Base-by-base conservation (phyloP, 2,329 filamentous ascomycete genomes). In the Colletotrichum sublineola region DNA sequence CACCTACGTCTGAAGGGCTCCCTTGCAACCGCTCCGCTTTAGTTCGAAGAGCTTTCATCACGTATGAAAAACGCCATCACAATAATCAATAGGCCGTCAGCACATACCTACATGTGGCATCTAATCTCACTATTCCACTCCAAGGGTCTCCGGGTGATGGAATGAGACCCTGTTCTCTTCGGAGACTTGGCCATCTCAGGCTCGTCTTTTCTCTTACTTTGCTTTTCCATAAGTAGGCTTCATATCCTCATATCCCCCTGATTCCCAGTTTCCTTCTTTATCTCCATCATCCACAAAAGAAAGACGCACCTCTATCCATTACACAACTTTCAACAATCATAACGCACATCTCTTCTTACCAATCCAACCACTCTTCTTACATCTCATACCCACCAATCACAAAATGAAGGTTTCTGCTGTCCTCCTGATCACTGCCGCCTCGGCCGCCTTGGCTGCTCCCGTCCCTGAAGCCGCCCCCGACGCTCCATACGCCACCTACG, bases 351-450 rank as follows among this genome's bases (percentile, higher is more conserved):
- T 48, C 3, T 24, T 48, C 46, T 48, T 24, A 12, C 24, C 15
- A 40, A 52, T 7, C 33, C 36, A 53, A 18, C 20, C 1, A 18
- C 33, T n/a, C 38, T 48, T 55, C 14, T 29, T 3, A 52, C 48
- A 29, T 38, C 29, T n/a, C 40, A 24, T 31, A 14, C n/a, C 29
- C 52, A 58, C 18, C 66, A 68, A 15, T 11, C 65, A 33, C 12
- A 64, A 79, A 7, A 82, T 82, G 80, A 81, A 80, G 77, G 65
- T 81, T 46, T 73, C 77, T 62, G 55, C 77, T 56, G 67, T 77
- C 55, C 61, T 80, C 40, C 65, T 80, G 63, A 63, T 80, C 68
- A 74, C 77, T 56, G 73, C 76, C 61, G 66, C 76, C 44, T 73
- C 76, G 20, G 79, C 76, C 38, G 71, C 72, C 48, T 48, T 80